These are phyloP conservation scores for Ophiostoma novo-ulmi DNA, from an alignment of 2,329 filamentous ascomycete genomes.

Conservation along the genomic window DNA sequence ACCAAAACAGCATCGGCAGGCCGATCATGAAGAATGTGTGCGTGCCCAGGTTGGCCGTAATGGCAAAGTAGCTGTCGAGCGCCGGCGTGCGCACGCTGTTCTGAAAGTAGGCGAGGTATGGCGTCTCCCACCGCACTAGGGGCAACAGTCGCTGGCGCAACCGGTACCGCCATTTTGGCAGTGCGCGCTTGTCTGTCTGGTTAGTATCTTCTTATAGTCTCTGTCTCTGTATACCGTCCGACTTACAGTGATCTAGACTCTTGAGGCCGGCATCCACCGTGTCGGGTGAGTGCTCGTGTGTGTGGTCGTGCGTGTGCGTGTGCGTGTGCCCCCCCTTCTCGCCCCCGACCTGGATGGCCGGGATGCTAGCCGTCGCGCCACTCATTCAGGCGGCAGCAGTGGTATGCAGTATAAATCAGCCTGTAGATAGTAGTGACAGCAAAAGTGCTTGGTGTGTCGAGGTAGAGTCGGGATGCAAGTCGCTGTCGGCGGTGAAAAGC, in stretches of 20 bases:
- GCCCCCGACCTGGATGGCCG: constrained; percentile 36
- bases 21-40: constrained; percentile 99
- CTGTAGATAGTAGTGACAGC: not conserved
- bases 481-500: not conserved
- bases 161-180: constrained; percentile 83
- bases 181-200: constrained; percentile 65
- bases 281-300: constrained; percentile 18
- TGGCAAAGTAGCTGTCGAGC: constrained; percentile 93
- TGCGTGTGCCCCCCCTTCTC: constrained; percentile 26
- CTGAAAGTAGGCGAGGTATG: constrained; percentile 85
- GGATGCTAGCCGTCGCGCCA: constrained; percentile 42
- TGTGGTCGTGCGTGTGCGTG: too few species aligned
- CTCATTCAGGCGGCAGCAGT: constrained; percentile 4
- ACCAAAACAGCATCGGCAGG: constrained; percentile 94
- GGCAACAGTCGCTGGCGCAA: constrained; percentile 78
- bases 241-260: constrained; percentile 72
- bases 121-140: constrained; percentile 89
- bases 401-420: not conserved
- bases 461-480: not conserved
- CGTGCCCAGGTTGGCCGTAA: constrained; percentile 91
- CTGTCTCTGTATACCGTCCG: not conserved
- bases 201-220: not conserved
- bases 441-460: not conserved
- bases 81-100: constrained; percentile 71
- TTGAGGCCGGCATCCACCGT: constrained; percentile 68